A percentile compares a stretch with the other conserved stretches of the same genome.
phyloP scores from a whole-genome alignment of 352 stramenopile genomes.

The Globisporangium cylindrosporum region DNA sequence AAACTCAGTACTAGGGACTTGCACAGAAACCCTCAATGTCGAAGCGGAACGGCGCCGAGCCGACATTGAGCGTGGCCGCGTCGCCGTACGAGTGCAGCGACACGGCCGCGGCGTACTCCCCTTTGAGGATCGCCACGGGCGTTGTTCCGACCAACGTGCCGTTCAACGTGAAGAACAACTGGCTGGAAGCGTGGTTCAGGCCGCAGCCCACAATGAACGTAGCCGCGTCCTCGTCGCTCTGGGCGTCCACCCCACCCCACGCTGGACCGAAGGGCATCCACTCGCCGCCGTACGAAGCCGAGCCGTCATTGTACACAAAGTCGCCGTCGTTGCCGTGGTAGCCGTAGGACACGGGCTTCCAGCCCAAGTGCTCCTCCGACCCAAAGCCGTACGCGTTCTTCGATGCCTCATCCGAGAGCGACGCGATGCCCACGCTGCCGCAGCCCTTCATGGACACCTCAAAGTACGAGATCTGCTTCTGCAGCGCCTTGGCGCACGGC shows the following conservation, averaged over 20 bases:
- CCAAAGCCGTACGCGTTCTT: conserved; percentile 75
- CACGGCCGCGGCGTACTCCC: conserved; percentile 69
- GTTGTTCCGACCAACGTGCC: conserved; percentile 56
- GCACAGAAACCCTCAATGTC: conserved; percentile 88
- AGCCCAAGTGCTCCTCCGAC: conserved; percentile 79
- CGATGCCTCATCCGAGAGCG: conserved; percentile 49
- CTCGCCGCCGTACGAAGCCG: conserved; percentile 61
- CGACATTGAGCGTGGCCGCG: conserved; percentile 66
- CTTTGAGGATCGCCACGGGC: conserved; percentile 39
- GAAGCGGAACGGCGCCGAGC: conserved; percentile 68
- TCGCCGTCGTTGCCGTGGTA: conserved; percentile 87
- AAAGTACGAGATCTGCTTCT: conserved; percentile 66
- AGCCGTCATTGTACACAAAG: conserved; percentile 81
- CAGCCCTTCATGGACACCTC: conserved; percentile 72
- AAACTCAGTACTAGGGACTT: conserved; percentile 56
- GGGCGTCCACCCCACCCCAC: conserved; percentile 44
- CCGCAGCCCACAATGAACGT: conserved; percentile 70
- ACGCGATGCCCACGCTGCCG: conserved; percentile 76
- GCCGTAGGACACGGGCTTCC: conserved; percentile 75
- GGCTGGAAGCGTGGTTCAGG: conserved; percentile 43
- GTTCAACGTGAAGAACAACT: conserved; percentile 83
- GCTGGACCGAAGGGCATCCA: conserved; percentile 68
- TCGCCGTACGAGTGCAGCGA: conserved; percentile 80
- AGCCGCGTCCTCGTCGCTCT: conserved; percentile 23
- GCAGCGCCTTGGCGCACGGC: conserved; percentile 53